Conservation (phyloP, 192 early-diverging fungal species). For the Umbelopsis isabellina region DNA sequence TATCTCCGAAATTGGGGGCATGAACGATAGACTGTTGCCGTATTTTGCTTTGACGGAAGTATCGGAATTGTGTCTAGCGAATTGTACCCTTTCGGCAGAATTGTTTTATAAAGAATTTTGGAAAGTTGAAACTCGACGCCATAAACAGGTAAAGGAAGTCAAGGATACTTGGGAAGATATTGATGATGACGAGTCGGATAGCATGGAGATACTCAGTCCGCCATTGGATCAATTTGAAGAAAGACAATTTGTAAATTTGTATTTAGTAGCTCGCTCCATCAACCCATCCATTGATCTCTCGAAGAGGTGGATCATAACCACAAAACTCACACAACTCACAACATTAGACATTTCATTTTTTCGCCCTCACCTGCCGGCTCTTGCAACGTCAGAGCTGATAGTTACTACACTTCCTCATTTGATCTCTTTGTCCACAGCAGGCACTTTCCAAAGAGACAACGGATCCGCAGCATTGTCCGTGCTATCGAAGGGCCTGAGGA, state of each 20-base stretch:
- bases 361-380: constrained; percentile 20
- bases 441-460: constrained; percentile 1
- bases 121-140: neutral
- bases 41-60: neutral
- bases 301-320: neutral
- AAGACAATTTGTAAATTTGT: neutral
- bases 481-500: constrained; percentile 24
- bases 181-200: neutral
- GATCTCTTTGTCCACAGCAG: constrained; percentile 15
- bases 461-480: constrained; percentile 20
- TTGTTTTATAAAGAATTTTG: neutral
- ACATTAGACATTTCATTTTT: constrained; percentile 29
- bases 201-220: neutral
- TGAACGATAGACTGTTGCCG: neutral
- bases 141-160: neutral
- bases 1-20: neutral
- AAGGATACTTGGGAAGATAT: constrained; percentile 14
- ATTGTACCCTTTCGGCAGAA: neutral
- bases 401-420: constrained; percentile 23
- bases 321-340: neutral
- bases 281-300: neutral
- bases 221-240: neutral
- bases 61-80: neutral
- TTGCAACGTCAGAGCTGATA: constrained; percentile 14
- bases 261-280: neutral